These are phyloP conservation scores for Penicillium italicum DNA, from an alignment of 2,329 filamentous ascomycete genomes.

Conservation along the genomic window DNA sequence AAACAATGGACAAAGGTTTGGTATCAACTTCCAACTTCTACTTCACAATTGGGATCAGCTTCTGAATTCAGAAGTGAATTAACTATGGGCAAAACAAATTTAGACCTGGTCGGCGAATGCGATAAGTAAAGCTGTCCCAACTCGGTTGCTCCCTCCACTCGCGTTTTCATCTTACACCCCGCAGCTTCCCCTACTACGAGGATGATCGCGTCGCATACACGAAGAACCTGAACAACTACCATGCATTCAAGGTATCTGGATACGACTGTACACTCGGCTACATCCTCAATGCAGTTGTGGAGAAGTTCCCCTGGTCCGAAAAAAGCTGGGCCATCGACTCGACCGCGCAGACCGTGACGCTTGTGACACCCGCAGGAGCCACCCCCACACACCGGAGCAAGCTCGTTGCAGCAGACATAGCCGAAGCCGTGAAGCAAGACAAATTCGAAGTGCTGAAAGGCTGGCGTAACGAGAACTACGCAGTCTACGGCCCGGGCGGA, in stretches of 20 bases:
- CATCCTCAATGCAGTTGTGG: conserved; percentile 49
- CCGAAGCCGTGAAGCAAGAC: conserved; percentile 65
- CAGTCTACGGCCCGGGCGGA: conserved; percentile 63
- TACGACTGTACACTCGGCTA: conserved; percentile 63
- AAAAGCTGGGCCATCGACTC: conserved; percentile 60
- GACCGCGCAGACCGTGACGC: conserved; percentile 58
- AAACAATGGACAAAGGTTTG: background rate
- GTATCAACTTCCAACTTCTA: background rate
- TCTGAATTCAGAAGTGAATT: background rate
- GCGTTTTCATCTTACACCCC: conserved; percentile 14
- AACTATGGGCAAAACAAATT: conserved; percentile 44
- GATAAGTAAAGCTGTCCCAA: conserved; percentile 43
- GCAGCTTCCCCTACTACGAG: conserved; percentile 73
- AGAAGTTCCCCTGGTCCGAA: conserved; percentile 49
- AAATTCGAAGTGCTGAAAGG: conserved; percentile 71
- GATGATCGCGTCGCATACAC: conserved; percentile 56
- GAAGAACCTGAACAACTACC: conserved; percentile 53
- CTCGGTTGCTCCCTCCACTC: background rate
- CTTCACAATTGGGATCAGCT: background rate
- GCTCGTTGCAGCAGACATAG: conserved; percentile 55
- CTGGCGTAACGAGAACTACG: conserved; percentile 79
- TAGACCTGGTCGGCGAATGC: conserved; percentile 56
- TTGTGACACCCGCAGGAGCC: conserved; percentile 53
- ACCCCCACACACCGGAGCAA: conserved; percentile 62
- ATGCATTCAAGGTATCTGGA: conserved; percentile 64